Base-by-base conservation (phyloP, 768 basidiomycete species). In the Guyanaporus albipodus region DNA sequence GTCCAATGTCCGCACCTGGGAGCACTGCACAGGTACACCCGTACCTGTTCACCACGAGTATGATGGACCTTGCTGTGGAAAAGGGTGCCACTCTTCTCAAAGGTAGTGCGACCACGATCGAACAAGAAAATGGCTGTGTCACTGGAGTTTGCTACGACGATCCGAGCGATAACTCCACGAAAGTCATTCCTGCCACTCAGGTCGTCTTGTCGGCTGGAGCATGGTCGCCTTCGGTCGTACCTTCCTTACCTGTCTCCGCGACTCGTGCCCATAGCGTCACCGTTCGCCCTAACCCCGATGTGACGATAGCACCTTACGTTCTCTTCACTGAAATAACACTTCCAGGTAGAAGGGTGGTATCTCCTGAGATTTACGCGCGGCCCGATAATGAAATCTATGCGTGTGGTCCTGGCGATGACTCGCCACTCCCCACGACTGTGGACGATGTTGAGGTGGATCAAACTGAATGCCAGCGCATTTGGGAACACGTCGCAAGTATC, bases 131-230 rank as follows among this genome's bases (percentile, higher is more conserved):
- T 37, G 60, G 70, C 5, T 63, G 53, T 42, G 77, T 83, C 11
- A 72, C 69, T 6, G 77, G 78, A 10, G 76, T 87, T 34, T 60
- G 62, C 17, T 72, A 70, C 58, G 46, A 41, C n/a, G 63, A 63
- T 19, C 48, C 48, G 14, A 44, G 50, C 2, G 61, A 54, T 11
- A 48, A 53, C 40, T 52, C 58, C 21, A 54, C 50, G 6, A 62
- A 61, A 46, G 65, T 64, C n/a, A 57, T 85, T 15, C 63, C 73
- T 0, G 83, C 85, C 14, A 84, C 85, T 9, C 74, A 84, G 45
- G 78, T 92, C 51, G 70, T 95, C 32, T 64, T 96, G 40, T 77
- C 83, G 32, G 87, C 87, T n/a, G 92, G 92, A 21, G 86, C 89
- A 14, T 96, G 92, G 91, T 87, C 89, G 0, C 73, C 87, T 8